These are phyloP conservation scores for Hymenoscyphus fructigenus DNA, from an alignment of 2,329 filamentous ascomycete genomes.

Conservation along the genomic window DNA sequence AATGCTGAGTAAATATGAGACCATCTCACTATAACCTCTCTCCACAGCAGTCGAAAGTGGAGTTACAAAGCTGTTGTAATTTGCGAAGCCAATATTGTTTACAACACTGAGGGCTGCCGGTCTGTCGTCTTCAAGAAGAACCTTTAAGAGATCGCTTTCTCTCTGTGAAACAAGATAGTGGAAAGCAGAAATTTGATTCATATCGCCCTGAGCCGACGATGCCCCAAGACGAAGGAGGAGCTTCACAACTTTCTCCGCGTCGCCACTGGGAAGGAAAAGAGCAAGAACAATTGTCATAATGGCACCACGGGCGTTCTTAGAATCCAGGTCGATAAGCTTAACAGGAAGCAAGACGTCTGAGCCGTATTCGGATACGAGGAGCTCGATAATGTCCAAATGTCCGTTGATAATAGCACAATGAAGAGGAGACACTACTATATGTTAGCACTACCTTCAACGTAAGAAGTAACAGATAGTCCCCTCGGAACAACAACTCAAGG, in stretches of 20 bases:
- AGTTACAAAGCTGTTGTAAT: slow-evolving; percentile 40
- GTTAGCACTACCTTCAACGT: not conserved
- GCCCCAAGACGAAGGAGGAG: slow-evolving; percentile 69
- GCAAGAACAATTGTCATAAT: slow-evolving; percentile 72
- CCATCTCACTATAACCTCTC: slow-evolving; percentile 51
- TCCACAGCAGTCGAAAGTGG: slow-evolving; percentile 61
- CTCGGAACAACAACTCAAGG: no score
- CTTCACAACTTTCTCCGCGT: slow-evolving; percentile 63
- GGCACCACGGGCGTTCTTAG: slow-evolving; percentile 49
- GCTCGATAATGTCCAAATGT: slow-evolving; percentile 65
- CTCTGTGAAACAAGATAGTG: slow-evolving; percentile 60
- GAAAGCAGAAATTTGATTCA: slow-evolving; percentile 62
- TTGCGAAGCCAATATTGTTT: slow-evolving; percentile 58
- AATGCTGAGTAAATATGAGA: slow-evolving; percentile 59
- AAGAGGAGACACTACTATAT: slow-evolving; percentile 56
- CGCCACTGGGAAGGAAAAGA: slow-evolving; percentile 59
- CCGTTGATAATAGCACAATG: slow-evolving; percentile 78
- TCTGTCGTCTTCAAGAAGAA: slow-evolving; percentile 55
- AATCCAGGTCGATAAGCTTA: slow-evolving; percentile 45
- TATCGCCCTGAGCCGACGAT: slow-evolving; percentile 70
- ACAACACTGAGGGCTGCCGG: slow-evolving; percentile 62
- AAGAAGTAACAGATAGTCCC: not conserved
- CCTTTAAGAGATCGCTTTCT: slow-evolving; percentile 48
- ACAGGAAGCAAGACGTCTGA: slow-evolving; percentile 75
- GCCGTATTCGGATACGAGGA: slow-evolving; percentile 71